A percentile compares a stretch with the other conserved stretches of the same genome.
phyloP scores from a whole-genome alignment of 2,329 filamentous ascomycete genomes.

The Colletotrichum destructivum region DNA sequence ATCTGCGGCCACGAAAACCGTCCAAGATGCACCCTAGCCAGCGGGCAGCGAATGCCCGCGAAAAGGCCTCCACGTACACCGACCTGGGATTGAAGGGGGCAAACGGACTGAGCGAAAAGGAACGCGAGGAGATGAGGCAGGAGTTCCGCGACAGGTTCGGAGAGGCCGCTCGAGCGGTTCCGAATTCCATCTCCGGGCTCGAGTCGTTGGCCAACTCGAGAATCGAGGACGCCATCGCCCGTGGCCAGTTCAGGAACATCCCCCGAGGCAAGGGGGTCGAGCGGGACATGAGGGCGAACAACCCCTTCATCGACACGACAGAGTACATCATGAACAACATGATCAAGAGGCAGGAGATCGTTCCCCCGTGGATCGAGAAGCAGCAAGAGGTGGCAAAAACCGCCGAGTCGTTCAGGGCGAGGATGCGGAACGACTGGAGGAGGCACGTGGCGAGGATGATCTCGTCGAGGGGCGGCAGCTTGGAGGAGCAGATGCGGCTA shows the following conservation, averaged over 20 bases:
- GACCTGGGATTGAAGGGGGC: conserved; percentile 61
- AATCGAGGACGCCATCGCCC: conserved; percentile 93
- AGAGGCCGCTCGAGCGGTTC: conserved; percentile 79
- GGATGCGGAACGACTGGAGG: conserved; percentile 88
- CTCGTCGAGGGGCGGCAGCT: conserved; percentile 80
- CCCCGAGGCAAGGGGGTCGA: conserved; percentile 84
- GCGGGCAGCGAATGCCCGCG: conserved; percentile 68
- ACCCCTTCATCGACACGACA: conserved; percentile 94
- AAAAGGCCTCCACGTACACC: conserved; percentile 69
- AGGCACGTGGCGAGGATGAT: conserved; percentile 86
- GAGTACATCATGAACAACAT: conserved; percentile 99
- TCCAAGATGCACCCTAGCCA: conserved; percentile 59
- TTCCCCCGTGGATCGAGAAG: conserved; percentile 99
- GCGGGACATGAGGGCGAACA: conserved; percentile 85
- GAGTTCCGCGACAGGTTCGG: conserved; percentile 87
- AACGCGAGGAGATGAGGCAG: conserved; percentile 79
- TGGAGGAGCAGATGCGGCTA: conserved; percentile 79
- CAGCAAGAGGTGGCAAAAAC: conserved; percentile 88
- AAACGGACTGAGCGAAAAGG: conserved; percentile 75
- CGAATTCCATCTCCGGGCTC: conserved; percentile 83
- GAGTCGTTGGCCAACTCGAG: conserved; percentile 88
- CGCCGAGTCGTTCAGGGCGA: conserved; percentile 77
- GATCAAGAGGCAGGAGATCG: conserved; percentile 95
- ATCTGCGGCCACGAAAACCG: conserved; percentile 64
- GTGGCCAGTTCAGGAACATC: conserved; percentile 90